Evolutionary conservation across 1,284 basidiomycete species (phyloP).

Genomic region (Chalciporus sp.): DNA sequence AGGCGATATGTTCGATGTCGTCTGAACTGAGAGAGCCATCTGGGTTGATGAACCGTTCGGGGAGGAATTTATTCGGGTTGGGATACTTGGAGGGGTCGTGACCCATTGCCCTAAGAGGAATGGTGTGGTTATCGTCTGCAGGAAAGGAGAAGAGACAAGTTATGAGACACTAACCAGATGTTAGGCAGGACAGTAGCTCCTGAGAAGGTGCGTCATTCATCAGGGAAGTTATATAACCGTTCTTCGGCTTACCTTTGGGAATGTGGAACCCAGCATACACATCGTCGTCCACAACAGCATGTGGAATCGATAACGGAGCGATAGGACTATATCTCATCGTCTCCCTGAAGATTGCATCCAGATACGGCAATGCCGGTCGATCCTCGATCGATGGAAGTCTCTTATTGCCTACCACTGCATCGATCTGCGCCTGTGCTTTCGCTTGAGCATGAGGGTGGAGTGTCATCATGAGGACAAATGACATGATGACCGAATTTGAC

Average conservation of each 20-base stretch:
- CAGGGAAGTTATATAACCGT: no score
- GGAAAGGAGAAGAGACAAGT: not conserved
- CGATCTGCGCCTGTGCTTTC: slow-evolving; percentile 12
- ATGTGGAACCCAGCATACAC: slow-evolving; percentile 15
- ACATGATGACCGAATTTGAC: slow-evolving; percentile 3
- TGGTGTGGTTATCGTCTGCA: not conserved
- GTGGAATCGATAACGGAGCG: slow-evolving; percentile 11
- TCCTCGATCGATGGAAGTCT: slow-evolving; percentile 26
- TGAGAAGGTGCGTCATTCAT: not conserved
- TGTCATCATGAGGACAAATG: slow-evolving; percentile 1
- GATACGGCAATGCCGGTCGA: slow-evolving; percentile 24
- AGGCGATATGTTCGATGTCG: slow-evolving; percentile 28
- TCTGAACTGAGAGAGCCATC: not conserved
- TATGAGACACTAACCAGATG: slow-evolving; percentile 3
- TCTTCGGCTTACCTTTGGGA: no score
- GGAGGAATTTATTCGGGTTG: slow-evolving; percentile 12
- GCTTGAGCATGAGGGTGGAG: not conserved
- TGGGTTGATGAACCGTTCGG: slow-evolving; percentile 17
- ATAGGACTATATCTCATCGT: slow-evolving; percentile 18
- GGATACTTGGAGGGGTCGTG: slow-evolving; percentile 14
- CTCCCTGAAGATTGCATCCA: slow-evolving; percentile 26
- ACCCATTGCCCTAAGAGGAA: slow-evolving; percentile 12
- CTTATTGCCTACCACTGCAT: slow-evolving; percentile 13
- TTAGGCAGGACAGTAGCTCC: slow-evolving; percentile 3
- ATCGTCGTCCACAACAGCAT: slow-evolving; percentile 16